These are phyloP conservation scores for Chenopodium formosanum DNA, from an alignment of 148 eudicot genomes.

Conservation along the genomic window DNA sequence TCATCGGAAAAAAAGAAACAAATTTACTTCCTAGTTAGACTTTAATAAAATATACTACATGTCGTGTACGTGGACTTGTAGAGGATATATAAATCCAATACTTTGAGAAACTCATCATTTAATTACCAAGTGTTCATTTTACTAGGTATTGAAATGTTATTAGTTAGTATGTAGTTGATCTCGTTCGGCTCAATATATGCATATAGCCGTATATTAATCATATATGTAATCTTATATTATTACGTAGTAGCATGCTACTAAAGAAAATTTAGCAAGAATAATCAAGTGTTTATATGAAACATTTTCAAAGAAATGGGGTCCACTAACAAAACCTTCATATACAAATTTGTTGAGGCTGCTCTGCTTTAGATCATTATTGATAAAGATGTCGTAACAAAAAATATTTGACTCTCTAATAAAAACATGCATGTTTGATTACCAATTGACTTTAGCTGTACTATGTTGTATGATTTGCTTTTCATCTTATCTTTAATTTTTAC, in stretches of 20 bases:
- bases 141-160: no score
- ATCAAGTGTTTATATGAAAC: not conserved
- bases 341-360: not conserved
- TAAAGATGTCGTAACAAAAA: not conserved
- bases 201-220: no score
- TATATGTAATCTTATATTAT: not conserved
- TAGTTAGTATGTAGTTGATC: no score
- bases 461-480: not conserved
- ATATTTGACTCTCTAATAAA: not conserved
- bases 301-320: not conserved
- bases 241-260: conserved; percentile 2
- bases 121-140: no score
- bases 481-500: not conserved
- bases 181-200: no score
- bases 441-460: not conserved
- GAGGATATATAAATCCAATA: no score
- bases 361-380: not conserved
- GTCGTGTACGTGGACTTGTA: no score
- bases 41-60: no score
- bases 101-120: no score
- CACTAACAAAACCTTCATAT: not conserved
- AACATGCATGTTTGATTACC: not conserved
- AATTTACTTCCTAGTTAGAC: no score
- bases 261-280: not conserved
- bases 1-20: no score